Base-by-base conservation (phyloP, 495 filamentous ascomycete species). In the Penicillium simplicissimum region DNA sequence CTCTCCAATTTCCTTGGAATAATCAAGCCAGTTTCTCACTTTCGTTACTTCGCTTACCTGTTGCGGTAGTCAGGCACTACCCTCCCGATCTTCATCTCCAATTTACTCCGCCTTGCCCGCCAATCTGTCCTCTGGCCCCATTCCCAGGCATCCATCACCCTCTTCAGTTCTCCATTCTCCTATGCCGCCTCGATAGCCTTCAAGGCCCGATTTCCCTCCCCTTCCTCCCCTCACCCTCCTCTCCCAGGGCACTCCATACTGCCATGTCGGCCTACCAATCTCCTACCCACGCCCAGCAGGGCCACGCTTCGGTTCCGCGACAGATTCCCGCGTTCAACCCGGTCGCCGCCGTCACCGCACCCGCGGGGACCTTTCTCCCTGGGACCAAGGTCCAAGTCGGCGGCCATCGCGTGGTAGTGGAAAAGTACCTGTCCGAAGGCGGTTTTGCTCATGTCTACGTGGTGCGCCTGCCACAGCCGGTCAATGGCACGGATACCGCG, bases 391-490 rank as follows among this genome's bases (percentile, higher is more conserved):
- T 98, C 69, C 93, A 96, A 67, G 92, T 97, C 36, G 95, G 95
- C 69, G 84, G 82, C 61, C 96, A 98, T 74, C 87, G 92, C 61
- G 96, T 97, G 31, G 83, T 93, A n/a, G 94, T 98, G 57, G 95
- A 97, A 69, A 96, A 93, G 74, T 98, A 98, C 79, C 87, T 98
- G 34, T 98, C 95, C 43, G 95, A 98, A 81, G 95, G 96, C 61
- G 95, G 95, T 31, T 98, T 98, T 70, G 95, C 95, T 67, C 95
- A 98, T 79, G 96, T 98, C 66, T 98, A 98, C 76, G 87, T 97
- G 38, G 95, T 97, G 70, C 91, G 89, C 67, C 81, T 97, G 57
- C 87, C 91, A 31, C 81, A 88, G 56, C 81, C 89, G 37, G 77
- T 92, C 74, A 85, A 95, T 74, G 90, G 90, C 61, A 87, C 90